phyloP scores from a whole-genome alignment of 2,329 filamentous ascomycete species.

The Colletotrichum limetticola region DNA sequence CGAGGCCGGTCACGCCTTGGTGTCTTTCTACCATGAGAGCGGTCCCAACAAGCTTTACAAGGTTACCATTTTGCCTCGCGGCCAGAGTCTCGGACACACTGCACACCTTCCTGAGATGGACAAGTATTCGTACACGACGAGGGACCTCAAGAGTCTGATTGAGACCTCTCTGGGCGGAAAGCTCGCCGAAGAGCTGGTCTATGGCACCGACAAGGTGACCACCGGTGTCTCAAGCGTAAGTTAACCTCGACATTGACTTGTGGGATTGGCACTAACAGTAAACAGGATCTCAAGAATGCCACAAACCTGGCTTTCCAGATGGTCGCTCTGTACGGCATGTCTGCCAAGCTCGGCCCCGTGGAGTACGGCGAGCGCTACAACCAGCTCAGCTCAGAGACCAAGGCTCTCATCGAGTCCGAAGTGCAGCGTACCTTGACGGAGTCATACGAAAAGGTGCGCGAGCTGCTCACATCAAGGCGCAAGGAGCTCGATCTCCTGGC shows the following conservation, averaged over 20 bases:
- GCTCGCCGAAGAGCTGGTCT: conserved; percentile 91
- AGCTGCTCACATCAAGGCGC: conserved; percentile 78
- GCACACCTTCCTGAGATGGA: conserved; percentile 91
- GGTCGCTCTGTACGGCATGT: conserved; percentile 93
- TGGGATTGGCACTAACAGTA: conserved; percentile 39
- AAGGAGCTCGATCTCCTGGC: conserved; percentile 90
- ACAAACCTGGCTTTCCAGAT: conserved; percentile 87
- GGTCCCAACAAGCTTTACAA: conserved; percentile 88
- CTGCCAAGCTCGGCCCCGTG: conserved; percentile 85
- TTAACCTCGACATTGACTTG: conserved; percentile 32
- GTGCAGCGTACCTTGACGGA: conserved; percentile 88
- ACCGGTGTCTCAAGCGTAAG: conserved; percentile 84
- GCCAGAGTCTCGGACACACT: conserved; percentile 86
- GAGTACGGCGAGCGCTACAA: conserved; percentile 87
- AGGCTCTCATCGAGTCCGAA: conserved; percentile 86
- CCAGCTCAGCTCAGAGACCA: conserved; percentile 85
- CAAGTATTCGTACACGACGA: conserved; percentile 88
- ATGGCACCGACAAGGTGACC: conserved; percentile 90
- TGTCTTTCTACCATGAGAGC: conserved; percentile 82
- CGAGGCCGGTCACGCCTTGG: conserved; percentile 94
- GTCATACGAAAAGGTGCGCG: conserved; percentile 77
- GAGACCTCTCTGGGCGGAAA: conserved; percentile 87
- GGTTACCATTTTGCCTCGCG: conserved; percentile 94
- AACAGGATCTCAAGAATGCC: conserved; percentile 82
- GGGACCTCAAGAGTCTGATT: conserved; percentile 83